Percentiles rank a stretch among this genome's conserved stretches.
These are phyloP conservation scores for Tuber indicum DNA, from an alignment of 495 filamentous ascomycete genomes.

Conservation along the genomic window DNA sequence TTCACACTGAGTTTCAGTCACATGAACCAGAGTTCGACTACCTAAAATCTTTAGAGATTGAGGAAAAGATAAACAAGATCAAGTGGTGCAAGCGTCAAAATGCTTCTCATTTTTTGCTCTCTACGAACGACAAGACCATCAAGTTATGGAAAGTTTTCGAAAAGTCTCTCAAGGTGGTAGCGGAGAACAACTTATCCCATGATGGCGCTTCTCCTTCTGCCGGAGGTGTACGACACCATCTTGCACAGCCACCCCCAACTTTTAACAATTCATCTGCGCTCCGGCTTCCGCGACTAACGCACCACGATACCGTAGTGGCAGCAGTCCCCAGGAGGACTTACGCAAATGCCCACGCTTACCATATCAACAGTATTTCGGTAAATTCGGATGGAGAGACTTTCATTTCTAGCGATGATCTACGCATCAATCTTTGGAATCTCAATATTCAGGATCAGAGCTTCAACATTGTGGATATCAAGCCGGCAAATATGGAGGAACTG, in stretches of 20 bases:
- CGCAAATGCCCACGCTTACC: constrained; percentile 96
- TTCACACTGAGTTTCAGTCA: constrained; percentile 98
- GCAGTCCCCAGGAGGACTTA: constrained; percentile 93
- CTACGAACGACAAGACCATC: constrained; percentile 99
- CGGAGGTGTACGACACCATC: constrained; percentile 39
- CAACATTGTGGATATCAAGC: constrained; percentile 99
- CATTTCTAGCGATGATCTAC: constrained; percentile 94
- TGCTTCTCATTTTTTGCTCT: constrained; percentile 94
- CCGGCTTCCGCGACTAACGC: constrained; percentile 89
- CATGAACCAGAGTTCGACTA: constrained; percentile 99
- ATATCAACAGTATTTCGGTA: constrained; percentile 99
- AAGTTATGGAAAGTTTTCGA: constrained; percentile 99
- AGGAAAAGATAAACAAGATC: constrained; percentile 99
- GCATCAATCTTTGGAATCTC: constrained; percentile 97
- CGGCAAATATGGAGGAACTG: constrained; percentile 98
- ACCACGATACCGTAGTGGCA: constrained; percentile 97
- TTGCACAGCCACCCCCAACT: constrained; percentile 51
- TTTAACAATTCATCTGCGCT: constrained; percentile 77
- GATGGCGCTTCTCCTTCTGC: constrained; percentile 49
- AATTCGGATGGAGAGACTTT: constrained; percentile 99
- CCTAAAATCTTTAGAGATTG: constrained; percentile 96
- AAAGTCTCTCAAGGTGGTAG: constrained; percentile 96
- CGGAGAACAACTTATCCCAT: constrained; percentile 95
- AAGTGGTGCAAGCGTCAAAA: constrained; percentile 99
- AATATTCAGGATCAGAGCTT: constrained; percentile 99